These are phyloP conservation scores for Mucor plumbeus DNA, from an alignment of 371 early-diverging fungal species.

Conservation along the genomic window DNA sequence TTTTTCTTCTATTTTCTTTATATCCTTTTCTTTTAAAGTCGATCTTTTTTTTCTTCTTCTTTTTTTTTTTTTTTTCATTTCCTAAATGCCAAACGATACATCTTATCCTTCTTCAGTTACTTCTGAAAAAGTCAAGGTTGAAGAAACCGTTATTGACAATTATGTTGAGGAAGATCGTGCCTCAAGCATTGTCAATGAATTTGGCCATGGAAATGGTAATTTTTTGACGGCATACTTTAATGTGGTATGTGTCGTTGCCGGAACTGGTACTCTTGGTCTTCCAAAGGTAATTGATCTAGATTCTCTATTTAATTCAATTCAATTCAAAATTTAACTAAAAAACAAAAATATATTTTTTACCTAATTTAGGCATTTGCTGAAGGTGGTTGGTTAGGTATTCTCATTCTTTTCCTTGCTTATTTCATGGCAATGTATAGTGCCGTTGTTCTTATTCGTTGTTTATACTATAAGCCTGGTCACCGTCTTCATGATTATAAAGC, in stretches of 20 bases:
- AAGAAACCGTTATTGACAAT: constrained; percentile 42
- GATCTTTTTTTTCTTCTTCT: not conserved
- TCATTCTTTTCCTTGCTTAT: constrained; percentile 45
- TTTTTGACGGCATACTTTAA: constrained; percentile 63
- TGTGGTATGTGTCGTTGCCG: constrained; percentile 83
- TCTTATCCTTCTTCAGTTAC: constrained; percentile 10
- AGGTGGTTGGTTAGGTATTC: constrained; percentile 56
- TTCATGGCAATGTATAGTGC: constrained; percentile 47
- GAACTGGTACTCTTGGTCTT: constrained; percentile 86
- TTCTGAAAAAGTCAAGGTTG: constrained; percentile 29
- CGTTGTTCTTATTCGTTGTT: constrained; percentile 42
- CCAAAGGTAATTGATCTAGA: constrained; percentile 23
- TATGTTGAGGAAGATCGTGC: constrained; percentile 36
- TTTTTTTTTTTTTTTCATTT: not conserved
- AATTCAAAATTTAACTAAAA: constrained; percentile 5
- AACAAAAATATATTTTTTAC: not conserved
- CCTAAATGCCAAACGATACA: not conserved
- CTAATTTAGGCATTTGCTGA: constrained; percentile 25
- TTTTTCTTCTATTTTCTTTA: not conserved
- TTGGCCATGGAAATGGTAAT: constrained; percentile 45
- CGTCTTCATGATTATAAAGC: constrained; percentile 65
- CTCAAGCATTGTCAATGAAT: constrained; percentile 34
- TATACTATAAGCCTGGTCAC: constrained; percentile 50
- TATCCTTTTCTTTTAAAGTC: not conserved
- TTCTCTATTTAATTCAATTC: not conserved